A percentile compares a stretch with the other conserved stretches of the same genome.
These are phyloP conservation scores for Musa itinerans DNA, from an alignment of 176 grass and related monocot genomes.

Conservation along the genomic window DNA sequence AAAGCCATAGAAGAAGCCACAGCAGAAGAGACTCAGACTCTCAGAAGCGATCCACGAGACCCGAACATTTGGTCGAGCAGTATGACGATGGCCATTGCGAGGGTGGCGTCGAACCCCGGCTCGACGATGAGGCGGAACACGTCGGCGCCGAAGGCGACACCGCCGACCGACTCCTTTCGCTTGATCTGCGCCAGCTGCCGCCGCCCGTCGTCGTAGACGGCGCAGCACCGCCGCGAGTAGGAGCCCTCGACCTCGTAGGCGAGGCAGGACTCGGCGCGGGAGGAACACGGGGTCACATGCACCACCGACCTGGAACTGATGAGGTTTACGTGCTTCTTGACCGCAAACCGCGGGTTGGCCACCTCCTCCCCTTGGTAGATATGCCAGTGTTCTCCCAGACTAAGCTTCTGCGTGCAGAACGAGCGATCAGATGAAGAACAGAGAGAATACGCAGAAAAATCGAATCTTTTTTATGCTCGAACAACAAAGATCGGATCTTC, in stretches of 20 bases:
- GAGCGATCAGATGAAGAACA: background rate
- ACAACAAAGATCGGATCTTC: background rate
- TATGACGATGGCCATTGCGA: slow-evolving; percentile 23
- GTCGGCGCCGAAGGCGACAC: slow-evolving; percentile 16
- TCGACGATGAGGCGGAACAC: slow-evolving; percentile 26
- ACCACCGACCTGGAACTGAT: slow-evolving; percentile 12
- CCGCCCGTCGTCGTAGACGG: slow-evolving; percentile 6
- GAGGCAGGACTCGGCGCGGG: background rate
- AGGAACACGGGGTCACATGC: slow-evolving; percentile 9
- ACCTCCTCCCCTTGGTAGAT: slow-evolving; percentile 20
- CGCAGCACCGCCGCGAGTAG: slow-evolving; percentile 18
- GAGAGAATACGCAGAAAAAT: background rate
- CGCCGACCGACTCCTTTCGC: slow-evolving; percentile 1
- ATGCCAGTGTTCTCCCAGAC: slow-evolving; percentile 14
- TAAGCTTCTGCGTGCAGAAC: slow-evolving; percentile 7
- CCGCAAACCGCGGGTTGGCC: slow-evolving; percentile 6
- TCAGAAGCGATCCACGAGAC: slow-evolving; percentile 2
- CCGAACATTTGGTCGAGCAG: slow-evolving; percentile 24
- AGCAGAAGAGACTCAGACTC: background rate
- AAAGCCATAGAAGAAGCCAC: too few species aligned
- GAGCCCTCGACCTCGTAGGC: slow-evolving; percentile 17
- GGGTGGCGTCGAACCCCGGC: slow-evolving; percentile 19
- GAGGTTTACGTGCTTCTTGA: slow-evolving; percentile 10
- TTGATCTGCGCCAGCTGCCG: slow-evolving; percentile 13
- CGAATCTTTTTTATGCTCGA: background rate